These are phyloP conservation scores for Amylocarpus encephaloides DNA, from an alignment of 2,329 filamentous ascomycete species.

Conservation along the genomic window DNA sequence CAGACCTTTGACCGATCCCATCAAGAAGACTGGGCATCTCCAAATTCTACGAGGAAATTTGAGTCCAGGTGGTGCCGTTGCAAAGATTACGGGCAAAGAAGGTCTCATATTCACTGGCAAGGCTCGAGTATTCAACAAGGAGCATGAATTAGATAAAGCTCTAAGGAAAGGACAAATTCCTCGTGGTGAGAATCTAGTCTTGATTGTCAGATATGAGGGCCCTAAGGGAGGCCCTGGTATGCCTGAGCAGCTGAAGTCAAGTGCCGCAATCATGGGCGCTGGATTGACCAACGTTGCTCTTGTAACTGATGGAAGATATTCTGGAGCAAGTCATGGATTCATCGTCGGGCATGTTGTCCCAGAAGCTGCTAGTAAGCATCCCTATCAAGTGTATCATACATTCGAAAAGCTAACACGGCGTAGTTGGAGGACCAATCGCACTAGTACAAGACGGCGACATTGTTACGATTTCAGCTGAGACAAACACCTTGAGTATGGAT, in stretches of 20 bases:
- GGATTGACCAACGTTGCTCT: slow-evolving; percentile 81
- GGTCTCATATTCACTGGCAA: slow-evolving; percentile 74
- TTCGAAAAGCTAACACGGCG: slow-evolving; percentile 3
- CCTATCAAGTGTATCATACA: neutral
- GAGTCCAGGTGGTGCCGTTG: slow-evolving; percentile 81
- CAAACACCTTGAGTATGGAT: slow-evolving; percentile 63
- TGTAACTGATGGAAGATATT: slow-evolving; percentile 88
- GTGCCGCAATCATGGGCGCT: slow-evolving; percentile 87
- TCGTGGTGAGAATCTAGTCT: slow-evolving; percentile 73
- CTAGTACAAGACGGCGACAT: slow-evolving; percentile 73
- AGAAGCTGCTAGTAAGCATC: slow-evolving; percentile 57
- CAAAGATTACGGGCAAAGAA: slow-evolving; percentile 96
- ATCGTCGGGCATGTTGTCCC: slow-evolving; percentile 91
- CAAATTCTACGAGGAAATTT: slow-evolving; percentile 85
- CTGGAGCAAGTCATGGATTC: slow-evolving; percentile 82
- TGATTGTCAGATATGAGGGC: slow-evolving; percentile 89
- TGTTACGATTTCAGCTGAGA: slow-evolving; percentile 80
- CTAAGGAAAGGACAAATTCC: slow-evolving; percentile 63
- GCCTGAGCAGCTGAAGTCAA: slow-evolving; percentile 89
- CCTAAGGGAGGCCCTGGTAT: slow-evolving; percentile 92
- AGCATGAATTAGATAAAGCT: slow-evolving; percentile 69
- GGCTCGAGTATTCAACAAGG: slow-evolving; percentile 81
- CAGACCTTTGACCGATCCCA: slow-evolving; percentile 64
- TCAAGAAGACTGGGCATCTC: slow-evolving; percentile 80
- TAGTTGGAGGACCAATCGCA: slow-evolving; percentile 77